Evolutionary conservation across 2,329 filamentous ascomycete species (phyloP), one percentile per base, ranked within the genome.

Genomic region (Hymenoscyphus salicellus): DNA sequence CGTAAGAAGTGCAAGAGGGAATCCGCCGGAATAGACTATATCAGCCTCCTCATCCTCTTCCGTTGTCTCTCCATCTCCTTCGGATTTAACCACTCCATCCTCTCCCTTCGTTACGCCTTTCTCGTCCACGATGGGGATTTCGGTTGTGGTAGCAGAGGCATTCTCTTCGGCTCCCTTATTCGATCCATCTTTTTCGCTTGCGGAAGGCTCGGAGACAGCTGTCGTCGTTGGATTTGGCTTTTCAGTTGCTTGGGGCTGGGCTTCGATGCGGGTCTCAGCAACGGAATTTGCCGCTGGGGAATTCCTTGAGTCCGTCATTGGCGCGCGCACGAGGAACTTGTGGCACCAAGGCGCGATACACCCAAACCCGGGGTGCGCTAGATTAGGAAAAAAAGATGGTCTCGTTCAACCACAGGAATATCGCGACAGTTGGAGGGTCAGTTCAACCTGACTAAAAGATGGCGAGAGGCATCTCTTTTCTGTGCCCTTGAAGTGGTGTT

Each of bases 1-100:
- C n/a, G 82, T 77, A 62, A 84, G 79, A 63, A 82, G 75, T 55
- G 72, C 70, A 10, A 76, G 63, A 61, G 71, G 69, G 16, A 72
- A 36, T 10, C 70, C 72, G 16, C 65, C 66, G 17, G 74, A 71
- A 65, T 73, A 75, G 11, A 71, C 68, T 36, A 63, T 60, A 23
- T 72, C 72, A 3, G 58, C 55, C 11, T 66, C 63, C n/a, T 59
- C 55, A 1, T 64, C 61, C 5, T 30, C 52, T 11, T 65, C 68
- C 17, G 69, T 63, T 33, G 7, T 63, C 52, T 66, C 62, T 16
- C 30, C 57, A 38, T 43, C 36, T n/a, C 66, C 56, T 63, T 70
- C 71, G 67, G 68, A 62, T 64, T 63, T 65, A 16, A 61, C 65
- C 30, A 52, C 46, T 14, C 20, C 46, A 52, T 52, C 46, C n/a